phyloP scores from a whole-genome alignment of 2,329 filamentous ascomycete species.

The Ceratocystis ficicola region DNA sequence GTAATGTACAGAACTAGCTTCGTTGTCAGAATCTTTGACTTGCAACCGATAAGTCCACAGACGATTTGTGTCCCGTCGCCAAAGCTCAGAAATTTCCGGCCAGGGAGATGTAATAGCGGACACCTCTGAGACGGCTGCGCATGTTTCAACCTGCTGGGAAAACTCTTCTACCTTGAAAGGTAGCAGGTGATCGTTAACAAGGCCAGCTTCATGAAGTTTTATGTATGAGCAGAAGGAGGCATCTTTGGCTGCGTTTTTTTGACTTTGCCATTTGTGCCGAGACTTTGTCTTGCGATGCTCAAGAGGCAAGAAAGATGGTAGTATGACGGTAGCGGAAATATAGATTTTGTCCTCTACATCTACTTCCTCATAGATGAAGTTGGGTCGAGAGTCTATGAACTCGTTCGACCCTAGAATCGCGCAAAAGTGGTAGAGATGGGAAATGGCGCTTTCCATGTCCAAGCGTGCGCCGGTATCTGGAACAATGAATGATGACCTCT shows the following conservation, averaged over 20 bases:
- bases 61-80: constrained; percentile 27
- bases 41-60: constrained; percentile 28
- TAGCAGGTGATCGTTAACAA: constrained; percentile 68
- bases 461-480: constrained; percentile 48
- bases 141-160: constrained; percentile 29
- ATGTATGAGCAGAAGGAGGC: constrained; percentile 72
- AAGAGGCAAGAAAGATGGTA: constrained; percentile 60
- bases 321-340: constrained; percentile 48
- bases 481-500: constrained; percentile 30
- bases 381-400: constrained; percentile 53
- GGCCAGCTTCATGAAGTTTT: constrained; percentile 52
- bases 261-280: constrained; percentile 50
- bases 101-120: constrained; percentile 37
- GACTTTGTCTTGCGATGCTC: constrained; percentile 45
- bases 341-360: background rate
- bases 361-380: constrained; percentile 47
- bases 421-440: constrained; percentile 78
- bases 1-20: constrained; percentile 31
- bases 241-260: constrained; percentile 64
- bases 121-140: constrained; percentile 30
- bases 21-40: constrained; percentile 29
- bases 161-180: constrained; percentile 43
- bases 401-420: constrained; percentile 43
- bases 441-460: constrained; percentile 58
- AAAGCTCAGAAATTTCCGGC: constrained; percentile 34